Conservation (phyloP, 1,284 basidiomycete species). For the Cryptococcus wingfieldii region DNA sequence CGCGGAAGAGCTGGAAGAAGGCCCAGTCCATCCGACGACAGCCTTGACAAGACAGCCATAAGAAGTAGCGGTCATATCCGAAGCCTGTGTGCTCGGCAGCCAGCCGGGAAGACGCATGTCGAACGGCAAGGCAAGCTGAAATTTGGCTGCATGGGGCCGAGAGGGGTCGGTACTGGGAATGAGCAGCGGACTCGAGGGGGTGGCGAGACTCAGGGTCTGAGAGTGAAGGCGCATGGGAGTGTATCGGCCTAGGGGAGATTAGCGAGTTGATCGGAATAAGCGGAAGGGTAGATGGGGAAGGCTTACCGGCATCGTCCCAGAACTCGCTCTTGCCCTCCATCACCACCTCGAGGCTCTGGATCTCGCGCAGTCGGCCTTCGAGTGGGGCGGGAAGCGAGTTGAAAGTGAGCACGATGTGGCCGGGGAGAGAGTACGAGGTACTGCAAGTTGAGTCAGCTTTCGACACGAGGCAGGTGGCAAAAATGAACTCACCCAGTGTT, state of each 20-base stretch:
- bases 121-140: conserved; percentile 37
- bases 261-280: neutral
- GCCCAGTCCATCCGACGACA: conserved; percentile 30
- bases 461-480: neutral
- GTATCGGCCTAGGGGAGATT: conserved; percentile 36
- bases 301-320: conserved; percentile 40
- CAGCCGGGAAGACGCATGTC: conserved; percentile 46
- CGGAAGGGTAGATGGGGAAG: neutral
- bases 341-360: conserved; percentile 29
- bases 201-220: conserved; percentile 15
- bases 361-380: conserved; percentile 15
- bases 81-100: conserved; percentile 37
- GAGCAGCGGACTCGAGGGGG: conserved; percentile 12
- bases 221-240: conserved; percentile 33
- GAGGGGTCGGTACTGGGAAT: conserved; percentile 16
- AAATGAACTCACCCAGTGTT: conserved; percentile 33
- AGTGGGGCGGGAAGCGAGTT: conserved; percentile 18
- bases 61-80: conserved; percentile 21
- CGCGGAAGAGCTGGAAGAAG: neutral
- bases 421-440: conserved; percentile 31
- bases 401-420: conserved; percentile 23
- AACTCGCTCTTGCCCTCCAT: conserved; percentile 46
- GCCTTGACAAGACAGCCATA: conserved; percentile 34
- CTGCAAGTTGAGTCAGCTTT: conserved; percentile 9
- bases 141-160: conserved; percentile 3